Conservation (phyloP, 192 early-diverging fungal species). For the Backusella tuberculispora region DNA sequence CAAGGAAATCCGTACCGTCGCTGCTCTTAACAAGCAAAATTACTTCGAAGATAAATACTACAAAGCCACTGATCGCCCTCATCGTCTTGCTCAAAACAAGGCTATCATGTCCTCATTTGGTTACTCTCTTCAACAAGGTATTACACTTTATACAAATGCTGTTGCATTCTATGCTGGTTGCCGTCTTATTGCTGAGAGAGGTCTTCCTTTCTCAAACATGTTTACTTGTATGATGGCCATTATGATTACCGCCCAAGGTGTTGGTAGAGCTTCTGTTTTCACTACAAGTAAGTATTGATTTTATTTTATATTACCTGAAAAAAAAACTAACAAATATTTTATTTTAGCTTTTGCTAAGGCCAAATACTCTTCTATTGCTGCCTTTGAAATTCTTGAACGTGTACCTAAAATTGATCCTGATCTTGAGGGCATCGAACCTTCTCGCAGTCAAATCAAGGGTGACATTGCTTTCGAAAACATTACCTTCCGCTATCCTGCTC, state of each 20-base stretch:
- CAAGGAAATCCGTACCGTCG: slow-evolving; percentile 83
- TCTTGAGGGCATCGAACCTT: slow-evolving; percentile 40
- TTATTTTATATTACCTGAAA: neutral
- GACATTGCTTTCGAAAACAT: slow-evolving; percentile 56
- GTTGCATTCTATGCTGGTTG: slow-evolving; percentile 75
- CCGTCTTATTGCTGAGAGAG: slow-evolving; percentile 57
- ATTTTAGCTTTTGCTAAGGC: slow-evolving; percentile 78
- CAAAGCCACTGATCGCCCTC: slow-evolving; percentile 66
- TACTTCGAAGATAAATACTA: slow-evolving; percentile 69
- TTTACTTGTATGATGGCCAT: slow-evolving; percentile 77
- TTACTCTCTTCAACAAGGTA: slow-evolving; percentile 71
- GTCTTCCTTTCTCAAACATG: slow-evolving; percentile 53
- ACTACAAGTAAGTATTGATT: slow-evolving; percentile 7
- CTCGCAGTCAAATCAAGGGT: slow-evolving; percentile 49
- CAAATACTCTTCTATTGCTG: slow-evolving; percentile 73
- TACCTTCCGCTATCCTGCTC: slow-evolving; percentile 71
- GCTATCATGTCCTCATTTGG: slow-evolving; percentile 68
- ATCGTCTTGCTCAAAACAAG: slow-evolving; percentile 69
- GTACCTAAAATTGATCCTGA: slow-evolving; percentile 67
- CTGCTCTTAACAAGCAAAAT: slow-evolving; percentile 72
- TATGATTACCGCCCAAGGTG: slow-evolving; percentile 67
- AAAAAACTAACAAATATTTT: slow-evolving; percentile 25
- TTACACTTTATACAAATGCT: slow-evolving; percentile 75
- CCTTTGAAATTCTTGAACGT: slow-evolving; percentile 75
- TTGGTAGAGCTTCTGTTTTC: slow-evolving; percentile 68